Conservation (phyloP, 2,329 filamentous ascomycete species). For the Colletotrichum agaves region DNA sequence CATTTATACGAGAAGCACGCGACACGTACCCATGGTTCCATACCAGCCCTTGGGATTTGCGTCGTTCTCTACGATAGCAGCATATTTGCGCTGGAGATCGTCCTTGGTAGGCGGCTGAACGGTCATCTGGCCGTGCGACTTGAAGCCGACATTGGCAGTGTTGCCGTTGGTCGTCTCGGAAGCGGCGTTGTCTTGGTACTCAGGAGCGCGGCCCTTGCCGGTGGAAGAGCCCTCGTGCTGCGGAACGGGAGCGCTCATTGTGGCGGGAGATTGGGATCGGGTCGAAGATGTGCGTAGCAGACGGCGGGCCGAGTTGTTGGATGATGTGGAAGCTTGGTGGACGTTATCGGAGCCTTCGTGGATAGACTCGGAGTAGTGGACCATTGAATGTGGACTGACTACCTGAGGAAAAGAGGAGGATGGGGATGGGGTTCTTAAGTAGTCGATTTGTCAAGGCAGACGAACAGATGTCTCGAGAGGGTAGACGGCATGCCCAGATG, state of each 20-base stretch:
- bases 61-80: constrained; percentile 71
- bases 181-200: constrained; percentile 28
- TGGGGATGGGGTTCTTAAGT: constrained; percentile 32
- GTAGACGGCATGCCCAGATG: constrained; percentile 22
- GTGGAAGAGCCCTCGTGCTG: constrained; percentile 31
- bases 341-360: constrained; percentile 18
- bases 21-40: constrained; percentile 78
- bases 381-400: neutral
- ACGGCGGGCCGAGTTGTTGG: constrained; percentile 19
- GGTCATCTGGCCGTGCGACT: constrained; percentile 65
- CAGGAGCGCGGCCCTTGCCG: constrained; percentile 35
- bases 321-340: constrained; percentile 37
- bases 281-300: constrained; percentile 23
- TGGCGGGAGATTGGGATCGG: constrained; percentile 24
- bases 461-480: constrained; percentile 17
- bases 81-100: constrained; percentile 87
- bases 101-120: constrained; percentile 85
- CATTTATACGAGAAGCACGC: neutral
- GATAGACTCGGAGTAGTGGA: constrained; percentile 17
- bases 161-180: constrained; percentile 23
- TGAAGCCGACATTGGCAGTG: constrained; percentile 54
- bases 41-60: constrained; percentile 87
- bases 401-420: neutral
- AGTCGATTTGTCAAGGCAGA: constrained; percentile 11
- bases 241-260: constrained; percentile 35